Evolutionary conservation across 2,329 filamentous ascomycete genomes (phyloP).

Genomic region (Alternaria consortialis): DNA sequence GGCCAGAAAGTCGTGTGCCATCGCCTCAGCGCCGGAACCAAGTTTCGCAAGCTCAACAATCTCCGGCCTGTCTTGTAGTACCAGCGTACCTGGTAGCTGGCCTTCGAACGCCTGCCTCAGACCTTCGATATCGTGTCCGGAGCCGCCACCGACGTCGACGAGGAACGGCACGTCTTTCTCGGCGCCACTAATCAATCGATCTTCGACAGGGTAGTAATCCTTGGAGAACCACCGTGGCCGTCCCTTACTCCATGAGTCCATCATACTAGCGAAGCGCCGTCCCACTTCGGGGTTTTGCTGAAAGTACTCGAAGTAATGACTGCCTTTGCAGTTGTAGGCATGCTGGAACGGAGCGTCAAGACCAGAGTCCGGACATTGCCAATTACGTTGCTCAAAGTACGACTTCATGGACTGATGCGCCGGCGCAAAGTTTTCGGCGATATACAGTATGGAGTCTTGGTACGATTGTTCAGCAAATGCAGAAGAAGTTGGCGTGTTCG

Average conservation of each 20-base stretch:
- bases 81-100: conserved; percentile 27
- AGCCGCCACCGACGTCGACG: conserved; percentile 37
- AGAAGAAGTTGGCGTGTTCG: conserved; percentile 25
- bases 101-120: conserved; percentile 25
- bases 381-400: conserved; percentile 28
- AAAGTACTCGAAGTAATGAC: conserved; percentile 36
- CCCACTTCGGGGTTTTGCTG: conserved; percentile 33
- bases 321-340: conserved; percentile 30
- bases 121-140: conserved; percentile 36
- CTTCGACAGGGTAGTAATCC: conserved; percentile 35
- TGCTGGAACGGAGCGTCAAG: conserved; percentile 36
- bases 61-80: conserved; percentile 37
- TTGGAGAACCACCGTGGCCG: conserved; percentile 33
- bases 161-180: conserved; percentile 25
- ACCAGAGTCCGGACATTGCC: conserved; percentile 25
- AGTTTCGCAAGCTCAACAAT: conserved; percentile 32
- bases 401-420: conserved; percentile 27
- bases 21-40: conserved; percentile 35
- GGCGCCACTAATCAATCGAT: conserved; percentile 31
- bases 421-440: conserved; percentile 32
- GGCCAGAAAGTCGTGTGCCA: conserved; percentile 49
- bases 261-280: conserved; percentile 38
- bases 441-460: conserved; percentile 34
- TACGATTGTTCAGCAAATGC: conserved; percentile 30
- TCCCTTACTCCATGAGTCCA: conserved; percentile 38